Evolutionary conservation across 495 filamentous ascomycete genomes (phyloP).

Genomic region (Daldinia concentrica): DNA sequence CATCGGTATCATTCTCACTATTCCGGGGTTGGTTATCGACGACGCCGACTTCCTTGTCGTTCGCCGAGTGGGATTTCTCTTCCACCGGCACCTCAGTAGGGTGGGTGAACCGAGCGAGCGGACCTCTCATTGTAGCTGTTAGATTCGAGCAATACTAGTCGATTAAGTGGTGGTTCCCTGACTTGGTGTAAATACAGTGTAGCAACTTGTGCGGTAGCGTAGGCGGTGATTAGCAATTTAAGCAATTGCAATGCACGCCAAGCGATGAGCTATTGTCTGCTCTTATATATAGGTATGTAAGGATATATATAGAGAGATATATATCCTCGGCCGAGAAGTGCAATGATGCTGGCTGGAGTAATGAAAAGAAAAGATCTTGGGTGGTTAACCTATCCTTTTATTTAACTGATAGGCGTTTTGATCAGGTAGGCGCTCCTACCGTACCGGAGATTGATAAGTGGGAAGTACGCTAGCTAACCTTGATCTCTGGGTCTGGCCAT

Average conservation of each 20-base stretch:
- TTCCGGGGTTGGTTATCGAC: conserved; percentile 24
- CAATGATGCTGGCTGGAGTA: conserved; percentile 4
- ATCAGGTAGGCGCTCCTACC: not conserved
- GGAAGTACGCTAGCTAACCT: conserved; percentile 9
- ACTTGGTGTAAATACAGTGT: not conserved
- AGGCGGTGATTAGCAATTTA: not conserved
- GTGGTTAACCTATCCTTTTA: conserved; percentile 28
- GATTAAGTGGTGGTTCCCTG: conserved; percentile 4
- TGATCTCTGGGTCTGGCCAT: conserved; percentile 33
- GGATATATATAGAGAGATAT: conserved; percentile 11
- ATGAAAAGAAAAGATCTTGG: not conserved
- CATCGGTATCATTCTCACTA: conserved; percentile 47
- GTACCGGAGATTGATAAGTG: conserved; percentile 17
- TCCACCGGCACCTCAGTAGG: conserved; percentile 36
- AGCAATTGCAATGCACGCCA: conserved; percentile 10
- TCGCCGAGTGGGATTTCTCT: conserved; percentile 20
- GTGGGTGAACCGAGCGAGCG: conserved; percentile 29
- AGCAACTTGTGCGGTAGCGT: not conserved
- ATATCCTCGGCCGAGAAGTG: conserved; percentile 17
- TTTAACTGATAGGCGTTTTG: conserved; percentile 13
- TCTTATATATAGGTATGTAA: conserved; percentile 10
- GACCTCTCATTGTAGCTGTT: conserved; percentile 36
- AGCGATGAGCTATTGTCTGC: conserved; percentile 3
- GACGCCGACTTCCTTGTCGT: conserved; percentile 40
- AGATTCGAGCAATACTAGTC: not conserved